Conservation (phyloP, 2,329 filamentous ascomycete genomes). For the Zelopaecilomyces penicillatus region DNA sequence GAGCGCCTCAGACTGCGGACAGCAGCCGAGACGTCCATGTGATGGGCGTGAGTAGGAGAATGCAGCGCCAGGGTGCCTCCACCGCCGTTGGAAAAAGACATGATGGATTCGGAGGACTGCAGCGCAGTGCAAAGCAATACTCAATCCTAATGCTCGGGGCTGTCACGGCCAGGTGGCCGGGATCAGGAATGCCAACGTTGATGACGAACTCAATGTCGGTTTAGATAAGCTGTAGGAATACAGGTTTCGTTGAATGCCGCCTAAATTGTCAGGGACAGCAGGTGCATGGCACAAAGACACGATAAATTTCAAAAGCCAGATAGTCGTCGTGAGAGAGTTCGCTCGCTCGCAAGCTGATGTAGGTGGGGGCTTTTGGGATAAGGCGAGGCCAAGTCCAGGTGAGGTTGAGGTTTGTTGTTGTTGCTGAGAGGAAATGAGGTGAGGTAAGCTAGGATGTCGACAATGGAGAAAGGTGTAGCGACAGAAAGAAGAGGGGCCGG, state of each 20-base stretch:
- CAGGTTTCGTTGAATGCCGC: too few relatives aligned
- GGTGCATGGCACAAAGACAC: constrained; percentile 6
- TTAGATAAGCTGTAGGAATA: too few relatives aligned
- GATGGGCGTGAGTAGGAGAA: constrained; percentile 75
- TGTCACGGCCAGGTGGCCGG: constrained; percentile 16
- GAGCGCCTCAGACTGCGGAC: constrained; percentile 80
- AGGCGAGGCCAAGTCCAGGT: background rate
- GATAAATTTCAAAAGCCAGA: constrained; percentile 1
- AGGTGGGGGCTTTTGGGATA: too few relatives aligned
- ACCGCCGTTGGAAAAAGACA: constrained; percentile 50
- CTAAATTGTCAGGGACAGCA: background rate
- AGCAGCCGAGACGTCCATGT: constrained; percentile 73
- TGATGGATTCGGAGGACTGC: constrained; percentile 28
- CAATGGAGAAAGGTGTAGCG: background rate
- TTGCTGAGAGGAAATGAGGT: constrained; percentile 1
- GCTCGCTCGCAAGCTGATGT: too few relatives aligned
- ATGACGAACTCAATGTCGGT: too few relatives aligned
- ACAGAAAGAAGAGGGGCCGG: constrained; percentile 1
- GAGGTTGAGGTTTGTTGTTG: background rate
- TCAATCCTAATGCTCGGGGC: constrained; percentile 1
- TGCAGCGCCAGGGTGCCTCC: constrained; percentile 79
- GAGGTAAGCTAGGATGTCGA: background rate
- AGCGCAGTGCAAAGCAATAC: constrained; percentile 10
- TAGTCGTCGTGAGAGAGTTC: too few relatives aligned
- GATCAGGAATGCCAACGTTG: constrained; percentile 16